Evolutionary conservation across 2,329 filamentous ascomycete species (phyloP).

Genomic region (Neopestalotiopsis clavispora): DNA sequence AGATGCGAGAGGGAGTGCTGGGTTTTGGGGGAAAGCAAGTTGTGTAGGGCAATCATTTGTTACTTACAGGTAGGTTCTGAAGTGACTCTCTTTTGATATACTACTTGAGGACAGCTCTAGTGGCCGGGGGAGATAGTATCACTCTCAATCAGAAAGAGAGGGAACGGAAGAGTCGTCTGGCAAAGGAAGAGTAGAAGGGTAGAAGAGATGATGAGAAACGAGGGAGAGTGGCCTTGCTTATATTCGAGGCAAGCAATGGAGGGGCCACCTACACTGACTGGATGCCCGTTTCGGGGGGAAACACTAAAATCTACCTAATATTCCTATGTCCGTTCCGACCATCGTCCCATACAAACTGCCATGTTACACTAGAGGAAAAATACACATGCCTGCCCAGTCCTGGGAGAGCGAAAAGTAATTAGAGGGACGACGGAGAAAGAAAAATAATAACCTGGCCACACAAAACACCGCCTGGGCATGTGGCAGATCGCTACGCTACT

Average conservation of each 20-base stretch:
- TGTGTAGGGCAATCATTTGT: neutral
- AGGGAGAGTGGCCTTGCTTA: conserved; percentile 39
- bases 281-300: conserved; percentile 24
- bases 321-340: conserved; percentile 18
- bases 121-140: conserved; percentile 10
- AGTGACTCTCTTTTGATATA: conserved; percentile 9
- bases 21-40: neutral
- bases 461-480: conserved; percentile 15
- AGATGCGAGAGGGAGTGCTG: neutral
- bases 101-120: conserved; percentile 15
- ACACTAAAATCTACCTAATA: neutral
- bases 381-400: neutral
- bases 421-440: neutral
- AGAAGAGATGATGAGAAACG: conserved; percentile 30
- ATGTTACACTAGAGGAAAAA: conserved; percentile 3
- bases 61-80: conserved; percentile 13
- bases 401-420: neutral
- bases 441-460: conserved; percentile 16
- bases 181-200: conserved; percentile 36
- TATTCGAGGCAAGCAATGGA: conserved; percentile 33
- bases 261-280: conserved; percentile 25
- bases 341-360: conserved; percentile 6
- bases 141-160: conserved; percentile 25
- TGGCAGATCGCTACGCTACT: conserved; percentile 21
- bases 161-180: conserved; percentile 33